These are phyloP conservation scores for Hydnomerulius pinastri DNA, from an alignment of 768 basidiomycete genomes.

Conservation along the genomic window DNA sequence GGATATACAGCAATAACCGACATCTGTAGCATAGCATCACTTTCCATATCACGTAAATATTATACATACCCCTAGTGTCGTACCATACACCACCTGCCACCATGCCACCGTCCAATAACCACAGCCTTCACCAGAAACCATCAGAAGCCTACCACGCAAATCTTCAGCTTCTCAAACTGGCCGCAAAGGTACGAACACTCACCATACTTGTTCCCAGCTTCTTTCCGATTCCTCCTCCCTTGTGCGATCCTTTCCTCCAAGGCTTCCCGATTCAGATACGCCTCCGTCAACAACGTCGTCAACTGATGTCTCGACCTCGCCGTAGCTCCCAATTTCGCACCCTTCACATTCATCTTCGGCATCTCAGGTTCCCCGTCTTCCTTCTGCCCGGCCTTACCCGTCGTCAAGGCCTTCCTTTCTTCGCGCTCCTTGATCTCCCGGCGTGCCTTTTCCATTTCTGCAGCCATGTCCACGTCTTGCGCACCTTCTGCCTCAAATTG, in stretches of 20 bases:
- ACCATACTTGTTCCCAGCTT: conserved; percentile 93
- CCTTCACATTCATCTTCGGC: conserved; percentile 85
- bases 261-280: conserved; percentile 80
- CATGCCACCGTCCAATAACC: too few species aligned
- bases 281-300: conserved; percentile 77
- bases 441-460: conserved; percentile 80
- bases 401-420: conserved; percentile 73
- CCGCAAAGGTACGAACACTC: conserved; percentile 20
- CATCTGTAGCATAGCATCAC: conserved; percentile 26
- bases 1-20: not conserved
- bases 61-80: conserved; percentile 11
- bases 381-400: conserved; percentile 45
- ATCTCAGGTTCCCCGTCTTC: conserved; percentile 48
- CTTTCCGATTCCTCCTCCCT: conserved; percentile 80
- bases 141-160: conserved; percentile 24
- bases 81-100: not conserved
- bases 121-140: too few species aligned
- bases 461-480: conserved; percentile 61
- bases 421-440: conserved; percentile 74
- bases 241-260: conserved; percentile 85
- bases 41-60: conserved; percentile 16
- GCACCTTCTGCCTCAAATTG: conserved; percentile 54
- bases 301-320: conserved; percentile 79
- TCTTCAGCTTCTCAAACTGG: not conserved
- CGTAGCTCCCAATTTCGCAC: conserved; percentile 67